phyloP scores from a whole-genome alignment of 2,329 filamentous ascomycete species.

The Botrytis paeoniae region DNA sequence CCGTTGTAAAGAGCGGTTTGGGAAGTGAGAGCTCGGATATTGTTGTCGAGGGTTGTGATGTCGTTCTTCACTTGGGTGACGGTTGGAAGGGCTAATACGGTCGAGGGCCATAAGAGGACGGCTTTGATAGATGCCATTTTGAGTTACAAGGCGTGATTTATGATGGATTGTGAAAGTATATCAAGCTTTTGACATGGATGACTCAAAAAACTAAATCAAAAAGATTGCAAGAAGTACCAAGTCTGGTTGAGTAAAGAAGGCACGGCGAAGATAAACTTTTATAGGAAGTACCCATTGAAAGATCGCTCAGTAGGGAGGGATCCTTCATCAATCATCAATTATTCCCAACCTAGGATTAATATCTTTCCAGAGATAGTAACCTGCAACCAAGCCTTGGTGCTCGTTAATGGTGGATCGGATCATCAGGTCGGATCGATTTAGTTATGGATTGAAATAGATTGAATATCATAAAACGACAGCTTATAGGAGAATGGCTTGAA shows the following conservation, averaged over 20 bases:
- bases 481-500: not conserved
- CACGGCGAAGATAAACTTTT: not conserved
- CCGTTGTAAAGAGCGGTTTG: not conserved
- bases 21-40: not conserved
- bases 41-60: not conserved
- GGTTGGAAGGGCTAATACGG: not conserved
- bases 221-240: not conserved
- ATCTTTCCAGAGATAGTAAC: not conserved
- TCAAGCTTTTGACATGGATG: not conserved
- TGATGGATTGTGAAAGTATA: not conserved
- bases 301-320: not conserved
- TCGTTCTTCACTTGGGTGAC: not conserved
- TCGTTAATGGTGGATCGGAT: not conserved
- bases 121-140: slow-evolving; percentile 1
- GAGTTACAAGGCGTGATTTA: not conserved
- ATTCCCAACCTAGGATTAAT: not conserved
- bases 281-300: not conserved
- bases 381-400: not conserved
- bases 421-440: not conserved
- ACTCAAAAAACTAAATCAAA: not conserved
- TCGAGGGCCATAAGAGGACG: not conserved
- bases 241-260: not conserved
- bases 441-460: not conserved
- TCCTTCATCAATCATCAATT: not conserved
- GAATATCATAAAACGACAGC: not conserved